Conservation (phyloP, 2,329 filamentous ascomycete genomes). For the Penicillium sp. region DNA sequence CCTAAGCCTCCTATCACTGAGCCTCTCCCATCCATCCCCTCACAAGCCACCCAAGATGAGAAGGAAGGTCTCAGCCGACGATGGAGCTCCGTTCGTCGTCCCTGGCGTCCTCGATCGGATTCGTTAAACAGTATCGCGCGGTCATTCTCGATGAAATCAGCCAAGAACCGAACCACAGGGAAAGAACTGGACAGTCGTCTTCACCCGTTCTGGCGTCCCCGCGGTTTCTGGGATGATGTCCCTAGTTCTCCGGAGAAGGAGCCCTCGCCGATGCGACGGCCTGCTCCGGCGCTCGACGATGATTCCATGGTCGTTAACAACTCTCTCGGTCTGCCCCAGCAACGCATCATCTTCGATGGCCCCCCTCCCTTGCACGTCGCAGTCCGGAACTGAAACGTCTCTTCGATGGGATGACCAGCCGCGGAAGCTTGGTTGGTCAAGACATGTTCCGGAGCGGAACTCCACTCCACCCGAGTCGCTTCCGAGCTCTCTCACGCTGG, state of each 20-base stretch:
- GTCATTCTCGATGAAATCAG: slow-evolving; percentile 40
- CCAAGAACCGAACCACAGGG: slow-evolving; percentile 43
- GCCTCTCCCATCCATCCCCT: slow-evolving; percentile 54
- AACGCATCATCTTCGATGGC: slow-evolving; percentile 44
- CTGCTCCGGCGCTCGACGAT: slow-evolving; percentile 15
- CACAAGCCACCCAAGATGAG: slow-evolving; percentile 30
- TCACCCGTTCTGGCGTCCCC: slow-evolving; percentile 61
- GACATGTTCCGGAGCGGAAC: slow-evolving; percentile 31
- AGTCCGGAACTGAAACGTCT: slow-evolving; percentile 32
- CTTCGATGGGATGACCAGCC: slow-evolving; percentile 29
- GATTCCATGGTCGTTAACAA: slow-evolving; percentile 51
- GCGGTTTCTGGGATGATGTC: slow-evolving; percentile 60
- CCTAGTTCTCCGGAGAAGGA: slow-evolving; percentile 39
- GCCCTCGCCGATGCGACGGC: slow-evolving; percentile 35
- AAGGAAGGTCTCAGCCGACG: slow-evolving; percentile 28
- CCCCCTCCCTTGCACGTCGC: slow-evolving; percentile 36
- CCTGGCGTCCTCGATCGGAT: slow-evolving; percentile 41
- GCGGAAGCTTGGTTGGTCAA: slow-evolving; percentile 31
- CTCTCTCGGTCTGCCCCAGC: slow-evolving; percentile 53
- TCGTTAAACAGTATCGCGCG: slow-evolving; percentile 38
- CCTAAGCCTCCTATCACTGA: slow-evolving; percentile 56
- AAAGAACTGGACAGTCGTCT: slow-evolving; percentile 48
- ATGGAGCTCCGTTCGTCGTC: slow-evolving; percentile 39
- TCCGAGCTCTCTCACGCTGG: slow-evolving; percentile 39
- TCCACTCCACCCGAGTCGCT: slow-evolving; percentile 31